Evolutionary conservation across 1,139 yeast genomes (phyloP), one percentile per base, ranked within the genome.

Genomic region (Saccharomycopsis phalli): DNA sequence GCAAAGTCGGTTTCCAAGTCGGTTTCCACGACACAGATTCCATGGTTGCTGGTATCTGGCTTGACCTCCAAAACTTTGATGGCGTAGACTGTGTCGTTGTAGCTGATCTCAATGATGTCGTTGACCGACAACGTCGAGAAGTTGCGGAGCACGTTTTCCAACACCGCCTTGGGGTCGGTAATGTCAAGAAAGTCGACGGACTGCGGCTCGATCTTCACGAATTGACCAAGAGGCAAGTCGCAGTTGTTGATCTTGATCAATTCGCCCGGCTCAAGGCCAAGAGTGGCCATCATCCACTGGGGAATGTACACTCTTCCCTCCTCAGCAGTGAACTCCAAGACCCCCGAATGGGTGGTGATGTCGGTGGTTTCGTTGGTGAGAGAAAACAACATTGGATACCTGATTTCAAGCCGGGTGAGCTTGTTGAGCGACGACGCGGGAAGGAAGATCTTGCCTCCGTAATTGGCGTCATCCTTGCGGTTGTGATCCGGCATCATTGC

Each of bases 1-100:
- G 97, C 98, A 65, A 93, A 93, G 56, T 93, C 99, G 0, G 96
- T 94, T 47, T 84, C 94, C 49, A 93, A 69, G 64, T 93, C 98
- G 0, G 98, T 93, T 56, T 93, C 99, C 25, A 93, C 87, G 17
- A 91, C 96, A 66, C 97, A 91, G 16, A 91, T 79, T 47, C 94
- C 82, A 31, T 71, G 64, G 19, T 58, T 58, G 13, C 60, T 54
- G 4, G 77, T 66, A 38, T 81, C 86, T 0, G 99, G 99, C 52
- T 84, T 84, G 22, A 79, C 84, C 53, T 91, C 96, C 40, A 91
- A 65, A 18, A 93, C 91, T 55, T 79, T 82, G 46, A 93, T 87
- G 14, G 81, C 81, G 56, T 75, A 91, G 2, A 76, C 66, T 19
- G 79, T 73, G 51, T 81, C 83, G 55, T 93, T 93, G 63, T 93